phyloP scores from a whole-genome alignment of 495 filamentous ascomycete species.

The Pseudoneurospora amorphoporcata region DNA sequence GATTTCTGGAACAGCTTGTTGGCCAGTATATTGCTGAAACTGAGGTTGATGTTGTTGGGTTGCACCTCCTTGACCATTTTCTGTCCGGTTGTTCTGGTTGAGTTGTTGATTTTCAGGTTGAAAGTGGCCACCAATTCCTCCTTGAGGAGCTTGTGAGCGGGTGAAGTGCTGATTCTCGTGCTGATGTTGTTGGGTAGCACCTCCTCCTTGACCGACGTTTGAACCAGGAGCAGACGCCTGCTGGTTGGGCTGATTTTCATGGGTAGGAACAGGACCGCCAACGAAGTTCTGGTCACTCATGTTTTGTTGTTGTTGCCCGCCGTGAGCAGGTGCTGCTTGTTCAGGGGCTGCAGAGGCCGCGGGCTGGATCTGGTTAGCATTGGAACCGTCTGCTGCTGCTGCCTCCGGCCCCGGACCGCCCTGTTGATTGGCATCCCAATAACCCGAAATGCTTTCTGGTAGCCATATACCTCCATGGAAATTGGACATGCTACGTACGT shows the following conservation, averaged over 20 bases:
- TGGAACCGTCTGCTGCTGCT: not conserved
- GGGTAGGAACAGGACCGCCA: not conserved
- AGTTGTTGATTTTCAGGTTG: not conserved
- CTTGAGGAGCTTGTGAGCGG: not conserved
- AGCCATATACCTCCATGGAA: not conserved
- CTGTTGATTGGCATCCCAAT: not conserved
- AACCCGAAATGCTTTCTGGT: not conserved
- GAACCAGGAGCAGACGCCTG: not conserved
- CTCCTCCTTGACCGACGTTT: not conserved
- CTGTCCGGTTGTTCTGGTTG: not conserved
- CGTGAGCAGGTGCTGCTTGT: not conserved
- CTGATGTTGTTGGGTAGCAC: not conserved
- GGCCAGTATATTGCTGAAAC: not conserved
- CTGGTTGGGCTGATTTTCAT: not conserved
- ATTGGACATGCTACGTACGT: accelerated
- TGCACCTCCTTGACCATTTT: not conserved
- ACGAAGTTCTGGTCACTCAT: not conserved
- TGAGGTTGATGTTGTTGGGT: not conserved
- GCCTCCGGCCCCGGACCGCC: not conserved
- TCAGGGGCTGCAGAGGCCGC: not conserved
- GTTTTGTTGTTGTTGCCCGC: not conserved
- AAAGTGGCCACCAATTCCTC: not conserved
- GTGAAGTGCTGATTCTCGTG: not conserved
- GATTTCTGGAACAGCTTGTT: not conserved
- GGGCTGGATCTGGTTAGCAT: not conserved